A percentile compares a stretch with the other conserved stretches of the same genome.
phyloP scores from a whole-genome alignment of 352 stramenopile genomes.

The Phytopythium vexans region DNA sequence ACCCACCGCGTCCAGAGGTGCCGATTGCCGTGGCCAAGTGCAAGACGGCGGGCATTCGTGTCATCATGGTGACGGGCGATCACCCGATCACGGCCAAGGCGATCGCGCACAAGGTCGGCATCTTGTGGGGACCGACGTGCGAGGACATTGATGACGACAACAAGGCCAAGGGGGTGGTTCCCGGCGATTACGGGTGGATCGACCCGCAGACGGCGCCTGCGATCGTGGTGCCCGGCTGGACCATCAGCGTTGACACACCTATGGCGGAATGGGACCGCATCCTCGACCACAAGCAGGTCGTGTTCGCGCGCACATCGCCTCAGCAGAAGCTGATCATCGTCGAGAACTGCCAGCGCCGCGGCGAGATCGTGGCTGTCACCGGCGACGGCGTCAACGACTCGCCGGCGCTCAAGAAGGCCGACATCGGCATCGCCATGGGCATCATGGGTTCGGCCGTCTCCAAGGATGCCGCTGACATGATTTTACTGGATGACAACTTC shows the following conservation, averaged over 20 bases:
- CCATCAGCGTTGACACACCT: conserved; percentile 72
- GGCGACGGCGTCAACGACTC: conserved; percentile 98
- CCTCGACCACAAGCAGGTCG: conserved; percentile 84
- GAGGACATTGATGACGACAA: conserved; percentile 87
- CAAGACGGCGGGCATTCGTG: conserved; percentile 91
- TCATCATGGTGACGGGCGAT: conserved; percentile 95
- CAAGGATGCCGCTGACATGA: conserved; percentile 95
- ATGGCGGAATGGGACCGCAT: conserved; percentile 86
- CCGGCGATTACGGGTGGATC: conserved; percentile 70
- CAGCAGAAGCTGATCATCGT: conserved; percentile 97
- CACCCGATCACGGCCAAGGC: conserved; percentile 92
- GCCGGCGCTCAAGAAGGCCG: conserved; percentile 94
- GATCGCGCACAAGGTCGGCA: conserved; percentile 92
- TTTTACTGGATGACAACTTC: conserved; percentile 98
- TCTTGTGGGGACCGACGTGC: conserved; percentile 86
- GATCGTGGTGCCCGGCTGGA: conserved; percentile 84
- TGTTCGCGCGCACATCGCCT: conserved; percentile 95
- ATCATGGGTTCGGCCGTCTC: conserved; percentile 96
- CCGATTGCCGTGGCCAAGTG: conserved; percentile 87
- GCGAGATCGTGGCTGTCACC: conserved; percentile 93
- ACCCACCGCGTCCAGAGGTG: conserved; percentile 91
- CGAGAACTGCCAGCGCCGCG: conserved; percentile 79
- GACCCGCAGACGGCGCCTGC: conserved; percentile 66
- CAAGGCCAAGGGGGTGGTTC: conserved; percentile 38
- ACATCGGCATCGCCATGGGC: conserved; percentile 99